phyloP scores from a whole-genome alignment of 306 rosid genomes.

The Vigna radiata region DNA sequence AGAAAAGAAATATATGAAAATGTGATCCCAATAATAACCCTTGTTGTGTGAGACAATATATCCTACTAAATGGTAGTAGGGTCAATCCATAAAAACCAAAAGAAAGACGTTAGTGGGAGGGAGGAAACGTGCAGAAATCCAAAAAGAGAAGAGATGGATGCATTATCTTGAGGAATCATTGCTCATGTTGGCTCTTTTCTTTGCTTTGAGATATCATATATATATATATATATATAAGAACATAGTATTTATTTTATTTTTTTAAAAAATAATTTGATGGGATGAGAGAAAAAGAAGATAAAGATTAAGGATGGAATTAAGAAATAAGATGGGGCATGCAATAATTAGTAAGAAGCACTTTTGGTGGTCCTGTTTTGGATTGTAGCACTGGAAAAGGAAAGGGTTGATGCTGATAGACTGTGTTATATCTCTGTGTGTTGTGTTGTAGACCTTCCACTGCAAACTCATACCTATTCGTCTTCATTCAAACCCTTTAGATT shows the following conservation, averaged over 20 bases:
- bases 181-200: slow-evolving; percentile 36
- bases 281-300: slow-evolving; percentile 34
- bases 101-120: slow-evolving; percentile 40
- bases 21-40: not conserved
- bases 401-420: slow-evolving; percentile 55
- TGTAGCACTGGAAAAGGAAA: slow-evolving; percentile 45
- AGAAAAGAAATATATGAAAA: not conserved
- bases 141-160: slow-evolving; percentile 43
- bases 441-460: no score
- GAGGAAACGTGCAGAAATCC: slow-evolving; percentile 47
- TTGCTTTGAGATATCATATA: slow-evolving; percentile 24
- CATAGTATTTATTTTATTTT: not conserved
- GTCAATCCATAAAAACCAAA: slow-evolving; percentile 18
- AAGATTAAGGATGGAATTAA: slow-evolving; percentile 51
- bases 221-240: not conserved
- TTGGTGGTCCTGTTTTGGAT: slow-evolving; percentile 61
- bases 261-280: not conserved
- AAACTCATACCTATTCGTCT: not conserved
- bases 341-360: slow-evolving; percentile 67
- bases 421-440: not conserved
- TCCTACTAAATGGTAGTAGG: slow-evolving; percentile 28
- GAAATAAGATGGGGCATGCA: slow-evolving; percentile 62
- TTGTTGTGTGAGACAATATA: not conserved
- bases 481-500: slow-evolving; percentile 49
- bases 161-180: slow-evolving; percentile 42